These are phyloP conservation scores for Cladophialophora chaetospira DNA, from an alignment of 2,329 filamentous ascomycete species.

Conservation along the genomic window DNA sequence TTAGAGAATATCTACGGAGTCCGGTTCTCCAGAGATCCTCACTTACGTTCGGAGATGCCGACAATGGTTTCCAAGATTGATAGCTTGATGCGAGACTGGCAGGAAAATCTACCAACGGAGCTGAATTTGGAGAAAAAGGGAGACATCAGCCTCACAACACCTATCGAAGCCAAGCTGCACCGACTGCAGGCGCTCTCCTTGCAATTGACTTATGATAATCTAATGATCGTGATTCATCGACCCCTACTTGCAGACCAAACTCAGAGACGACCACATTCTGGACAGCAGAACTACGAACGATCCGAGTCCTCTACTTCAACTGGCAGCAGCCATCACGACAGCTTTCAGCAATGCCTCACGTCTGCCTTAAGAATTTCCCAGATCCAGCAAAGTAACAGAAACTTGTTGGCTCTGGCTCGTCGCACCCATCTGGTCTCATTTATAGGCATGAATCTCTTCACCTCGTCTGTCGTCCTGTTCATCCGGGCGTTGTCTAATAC, in stretches of 20 bases:
- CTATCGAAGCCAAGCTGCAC: not conserved
- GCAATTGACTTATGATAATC: not conserved
- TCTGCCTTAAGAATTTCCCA: not conserved
- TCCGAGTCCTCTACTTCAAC: not conserved
- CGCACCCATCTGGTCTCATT: not conserved
- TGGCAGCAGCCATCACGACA: not conserved
- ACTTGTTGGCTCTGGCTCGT: not conserved
- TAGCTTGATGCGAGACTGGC: not conserved
- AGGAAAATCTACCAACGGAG: not conserved
- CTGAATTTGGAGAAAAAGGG: not conserved
- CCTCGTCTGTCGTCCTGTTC: not conserved
- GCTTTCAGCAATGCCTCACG: not conserved
- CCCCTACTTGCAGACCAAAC: not conserved
- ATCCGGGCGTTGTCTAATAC: not conserved
- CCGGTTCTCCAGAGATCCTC: not conserved
- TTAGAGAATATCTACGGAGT: not conserved
- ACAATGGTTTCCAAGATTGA: not conserved
- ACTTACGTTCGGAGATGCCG: not conserved
- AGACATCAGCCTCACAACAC: not conserved
- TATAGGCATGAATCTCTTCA: not conserved
- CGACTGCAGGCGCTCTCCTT: not conserved
- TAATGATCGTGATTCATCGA: not conserved
- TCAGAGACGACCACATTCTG: not conserved
- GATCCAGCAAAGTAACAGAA: not conserved
- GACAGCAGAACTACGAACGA: not conserved